Conservation (phyloP, 192 early-diverging fungal genomes). For the Podila clonocystis region DNA sequence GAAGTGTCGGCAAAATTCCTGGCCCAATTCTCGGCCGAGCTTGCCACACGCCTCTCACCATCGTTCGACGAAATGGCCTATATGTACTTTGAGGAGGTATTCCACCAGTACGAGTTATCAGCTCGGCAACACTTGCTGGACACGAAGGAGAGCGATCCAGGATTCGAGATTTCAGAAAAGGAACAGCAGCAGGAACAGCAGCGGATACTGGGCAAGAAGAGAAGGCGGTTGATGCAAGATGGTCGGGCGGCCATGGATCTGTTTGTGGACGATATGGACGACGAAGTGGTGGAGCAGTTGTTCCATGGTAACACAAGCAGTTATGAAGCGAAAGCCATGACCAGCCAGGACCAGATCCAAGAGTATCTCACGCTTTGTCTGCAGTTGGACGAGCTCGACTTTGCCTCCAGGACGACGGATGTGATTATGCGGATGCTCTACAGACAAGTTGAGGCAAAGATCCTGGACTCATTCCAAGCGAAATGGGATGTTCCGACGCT, state of each 20-base stretch:
- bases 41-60: conserved; percentile 22
- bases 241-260: conserved; percentile 39
- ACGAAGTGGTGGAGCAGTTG: conserved; percentile 27
- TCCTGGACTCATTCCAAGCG: conserved; percentile 18
- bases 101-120: conserved; percentile 13
- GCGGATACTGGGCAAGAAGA: conserved; percentile 25
- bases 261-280: conserved; percentile 39
- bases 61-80: conserved; percentile 35
- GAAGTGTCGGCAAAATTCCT: conserved; percentile 22
- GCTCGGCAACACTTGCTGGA: not conserved
- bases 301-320: conserved; percentile 11
- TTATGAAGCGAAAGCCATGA: not conserved
- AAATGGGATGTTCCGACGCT: conserved; percentile 28
- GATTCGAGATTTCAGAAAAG: not conserved
- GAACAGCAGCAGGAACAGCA: conserved; percentile 8
- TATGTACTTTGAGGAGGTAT: conserved; percentile 33
- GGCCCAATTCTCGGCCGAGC: conserved; percentile 22
- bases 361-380: conserved; percentile 19
- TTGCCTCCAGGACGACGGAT: conserved; percentile 31
- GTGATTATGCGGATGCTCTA: conserved; percentile 33
- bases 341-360: conserved; percentile 10
- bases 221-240: conserved; percentile 35
- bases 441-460: conserved; percentile 22
- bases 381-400: conserved; percentile 35
- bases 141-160: not conserved